Base-by-base conservation (phyloP, 352 stramenopile genomes). In the Pythium dissotocum region DNA sequence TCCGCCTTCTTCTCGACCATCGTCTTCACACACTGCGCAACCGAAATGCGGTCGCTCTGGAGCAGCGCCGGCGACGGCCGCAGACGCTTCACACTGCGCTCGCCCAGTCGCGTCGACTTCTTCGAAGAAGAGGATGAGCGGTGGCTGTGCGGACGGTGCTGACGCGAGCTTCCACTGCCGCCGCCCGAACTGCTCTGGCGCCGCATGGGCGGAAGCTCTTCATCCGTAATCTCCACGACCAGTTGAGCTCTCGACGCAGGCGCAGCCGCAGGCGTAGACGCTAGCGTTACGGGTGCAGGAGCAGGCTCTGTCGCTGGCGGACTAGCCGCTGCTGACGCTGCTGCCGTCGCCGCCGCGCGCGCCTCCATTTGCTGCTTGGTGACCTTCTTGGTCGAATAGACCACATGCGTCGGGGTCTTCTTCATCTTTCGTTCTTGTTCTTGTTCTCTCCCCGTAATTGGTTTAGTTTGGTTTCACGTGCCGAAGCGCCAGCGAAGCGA, bases 1-100 rank as follows among this genome's bases (percentile, higher is more conserved):
- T 98, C 93, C 13, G 88, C 90, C 59, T 97, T 85, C 54, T 97
- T 94, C 56, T 89, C 86, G 7, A 94, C 83, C 77, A 99, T 94
- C 44, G 84, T 83, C 21, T 82, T 75, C 36, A 96, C 88, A 58
- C 85, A 94, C 53, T 93, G 81, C 35, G 85, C 78, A 12, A 96
- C 82, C 7, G 77, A 83, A 21, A 79, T 73, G 26, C 84, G 78
- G n/a, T 96, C 88, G 30, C 76, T 82, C 59, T 94, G 87, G 28
- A 95, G 67, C 18, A 95, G 59, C 48, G 88, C 83, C 18, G 75
- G 77, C 40, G 88, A 90, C 42, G 88, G 85, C 9, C 75, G 75
- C 66, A 95, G 76, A 18, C 75, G 77, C 65, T 89, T 87, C 32
- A 90, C 80, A 0, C 59, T 70, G 30, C 52, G 71, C 44, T 77